Percentiles rank a stretch among this genome's conserved stretches.
Evolutionary conservation across 352 stramenopile species (phyloP).

Genomic region (Phytophthora melonis): DNA sequence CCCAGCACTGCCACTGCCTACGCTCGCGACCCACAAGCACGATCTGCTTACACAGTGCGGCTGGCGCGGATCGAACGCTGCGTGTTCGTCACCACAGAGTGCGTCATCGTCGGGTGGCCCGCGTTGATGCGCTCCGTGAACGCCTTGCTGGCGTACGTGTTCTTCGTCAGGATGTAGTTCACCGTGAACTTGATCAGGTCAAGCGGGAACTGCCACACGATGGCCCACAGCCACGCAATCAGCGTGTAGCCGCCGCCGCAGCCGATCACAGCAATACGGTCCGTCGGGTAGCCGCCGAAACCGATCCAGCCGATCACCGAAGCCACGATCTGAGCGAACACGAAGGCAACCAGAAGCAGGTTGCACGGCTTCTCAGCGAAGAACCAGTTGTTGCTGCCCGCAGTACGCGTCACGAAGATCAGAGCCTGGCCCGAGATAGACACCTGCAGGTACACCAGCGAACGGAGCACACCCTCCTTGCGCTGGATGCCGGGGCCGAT

Average conservation of each 20-base stretch:
- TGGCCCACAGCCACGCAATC: slow-evolving; percentile 62
- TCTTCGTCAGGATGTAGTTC: slow-evolving; percentile 63
- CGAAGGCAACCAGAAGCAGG: slow-evolving; percentile 72
- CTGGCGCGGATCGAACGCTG: slow-evolving; percentile 63
- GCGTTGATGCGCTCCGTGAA: slow-evolving; percentile 75
- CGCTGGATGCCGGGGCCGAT: slow-evolving; percentile 72
- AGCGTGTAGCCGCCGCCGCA: slow-evolving; percentile 61
- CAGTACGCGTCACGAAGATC: slow-evolving; percentile 81
- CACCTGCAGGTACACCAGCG: slow-evolving; percentile 77
- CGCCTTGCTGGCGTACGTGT: slow-evolving; percentile 56
- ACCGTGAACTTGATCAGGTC: slow-evolving; percentile 69
- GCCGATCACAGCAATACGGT: slow-evolving; percentile 67
- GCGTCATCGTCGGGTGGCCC: slow-evolving; percentile 46
- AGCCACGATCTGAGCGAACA: slow-evolving; percentile 72
- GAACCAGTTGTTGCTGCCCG: slow-evolving; percentile 81
- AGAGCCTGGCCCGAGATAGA: slow-evolving; percentile 79
- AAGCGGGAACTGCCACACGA: slow-evolving; percentile 67
- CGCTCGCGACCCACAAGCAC: neutral
- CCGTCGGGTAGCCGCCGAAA: slow-evolving; percentile 71
- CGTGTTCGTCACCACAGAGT: slow-evolving; percentile 56
- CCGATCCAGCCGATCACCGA: slow-evolving; percentile 74
- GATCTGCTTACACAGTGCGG: slow-evolving; percentile 51
- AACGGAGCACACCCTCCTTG: slow-evolving; percentile 75
- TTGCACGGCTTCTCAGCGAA: slow-evolving; percentile 75
- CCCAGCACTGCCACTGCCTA: slow-evolving; percentile 11